phyloP scores from a whole-genome alignment of 805 yeast genomes.

The Nakazawaea ambrosiae region DNA sequence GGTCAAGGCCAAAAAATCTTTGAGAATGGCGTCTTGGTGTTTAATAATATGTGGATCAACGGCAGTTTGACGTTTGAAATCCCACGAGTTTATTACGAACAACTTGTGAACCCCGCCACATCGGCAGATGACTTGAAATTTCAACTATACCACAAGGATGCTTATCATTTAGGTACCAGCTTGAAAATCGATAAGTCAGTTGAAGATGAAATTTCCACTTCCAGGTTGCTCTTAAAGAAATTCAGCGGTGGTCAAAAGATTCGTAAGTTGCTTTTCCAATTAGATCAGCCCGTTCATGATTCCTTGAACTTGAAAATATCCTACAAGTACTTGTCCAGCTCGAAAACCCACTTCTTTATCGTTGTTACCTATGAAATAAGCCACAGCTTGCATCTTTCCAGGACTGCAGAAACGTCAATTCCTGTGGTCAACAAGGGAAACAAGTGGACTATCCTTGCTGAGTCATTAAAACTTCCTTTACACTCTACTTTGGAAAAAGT shows the following conservation, averaged over 20 bases:
- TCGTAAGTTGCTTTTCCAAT: constrained; percentile 19
- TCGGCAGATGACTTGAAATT: constrained; percentile 13
- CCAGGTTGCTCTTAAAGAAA: not conserved
- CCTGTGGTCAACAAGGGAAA: not conserved
- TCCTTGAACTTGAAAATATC: constrained; percentile 22
- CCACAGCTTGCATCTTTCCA: constrained; percentile 4
- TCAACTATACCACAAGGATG: constrained; percentile 19
- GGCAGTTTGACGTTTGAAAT: constrained; percentile 25
- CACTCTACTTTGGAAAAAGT: constrained; percentile 16
- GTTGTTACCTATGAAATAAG: constrained; percentile 23
- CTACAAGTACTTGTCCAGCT: constrained; percentile 12
- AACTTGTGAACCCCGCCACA: not conserved
- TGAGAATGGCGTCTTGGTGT: constrained; percentile 24
- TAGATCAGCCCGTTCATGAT: constrained; percentile 21
- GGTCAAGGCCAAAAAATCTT: constrained; percentile 31
- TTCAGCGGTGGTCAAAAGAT: constrained; percentile 3
- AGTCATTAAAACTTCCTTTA: constrained; percentile 16
- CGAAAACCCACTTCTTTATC: constrained; percentile 21
- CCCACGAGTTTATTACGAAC: constrained; percentile 20
- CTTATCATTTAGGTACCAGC: constrained; percentile 29
- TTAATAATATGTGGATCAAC: constrained; percentile 29
- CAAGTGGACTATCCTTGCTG: constrained; percentile 17
- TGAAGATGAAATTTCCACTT: constrained; percentile 12
- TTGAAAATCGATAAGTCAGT: constrained; percentile 22
- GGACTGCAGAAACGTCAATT: not conserved